Evolutionary conservation across 768 basidiomycete genomes (phyloP).

Genomic region (Mycena leptocephala): DNA sequence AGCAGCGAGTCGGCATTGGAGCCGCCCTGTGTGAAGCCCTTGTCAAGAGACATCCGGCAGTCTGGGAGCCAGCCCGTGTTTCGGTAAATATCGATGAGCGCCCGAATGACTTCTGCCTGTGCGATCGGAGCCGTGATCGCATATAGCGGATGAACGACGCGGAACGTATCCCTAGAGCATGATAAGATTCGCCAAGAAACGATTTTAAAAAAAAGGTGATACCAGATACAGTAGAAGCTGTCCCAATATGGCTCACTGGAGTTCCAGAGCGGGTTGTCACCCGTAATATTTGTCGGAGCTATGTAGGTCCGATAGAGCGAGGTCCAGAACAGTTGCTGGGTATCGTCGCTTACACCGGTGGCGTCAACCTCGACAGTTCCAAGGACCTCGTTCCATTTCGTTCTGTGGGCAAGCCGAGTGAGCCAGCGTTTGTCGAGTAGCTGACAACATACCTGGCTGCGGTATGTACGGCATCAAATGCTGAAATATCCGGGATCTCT

Average conservation of each 20-base stretch:
- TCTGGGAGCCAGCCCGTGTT: constrained; percentile 44
- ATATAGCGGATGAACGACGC: constrained; percentile 32
- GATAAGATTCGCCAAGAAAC: background rate
- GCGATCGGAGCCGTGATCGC: constrained; percentile 33
- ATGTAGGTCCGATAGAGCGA: constrained; percentile 42
- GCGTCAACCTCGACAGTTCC: constrained; percentile 24
- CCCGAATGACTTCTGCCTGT: constrained; percentile 41
- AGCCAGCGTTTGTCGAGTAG: background rate
- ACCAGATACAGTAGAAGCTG: constrained; percentile 46
- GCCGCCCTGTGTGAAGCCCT: constrained; percentile 46
- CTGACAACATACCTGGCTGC: constrained; percentile 22
- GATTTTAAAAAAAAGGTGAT: background rate
- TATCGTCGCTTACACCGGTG: constrained; percentile 18
- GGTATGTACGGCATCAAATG: constrained; percentile 5
- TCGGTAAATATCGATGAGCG: constrained; percentile 43
- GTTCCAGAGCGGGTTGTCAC: constrained; percentile 45
- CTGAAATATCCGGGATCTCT: constrained; percentile 42
- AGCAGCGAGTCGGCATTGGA: constrained; percentile 46
- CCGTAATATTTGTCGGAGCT: background rate
- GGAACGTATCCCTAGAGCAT: constrained; percentile 32
- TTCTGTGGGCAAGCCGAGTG: constrained; percentile 1
- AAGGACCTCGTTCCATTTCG: constrained; percentile 29
- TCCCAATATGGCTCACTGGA: constrained; percentile 43
- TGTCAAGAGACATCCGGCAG: constrained; percentile 45
- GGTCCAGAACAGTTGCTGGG: constrained; percentile 31